Conservation (phyloP, 1,284 basidiomycete species). For the Puccinia brachypodii region DNA sequence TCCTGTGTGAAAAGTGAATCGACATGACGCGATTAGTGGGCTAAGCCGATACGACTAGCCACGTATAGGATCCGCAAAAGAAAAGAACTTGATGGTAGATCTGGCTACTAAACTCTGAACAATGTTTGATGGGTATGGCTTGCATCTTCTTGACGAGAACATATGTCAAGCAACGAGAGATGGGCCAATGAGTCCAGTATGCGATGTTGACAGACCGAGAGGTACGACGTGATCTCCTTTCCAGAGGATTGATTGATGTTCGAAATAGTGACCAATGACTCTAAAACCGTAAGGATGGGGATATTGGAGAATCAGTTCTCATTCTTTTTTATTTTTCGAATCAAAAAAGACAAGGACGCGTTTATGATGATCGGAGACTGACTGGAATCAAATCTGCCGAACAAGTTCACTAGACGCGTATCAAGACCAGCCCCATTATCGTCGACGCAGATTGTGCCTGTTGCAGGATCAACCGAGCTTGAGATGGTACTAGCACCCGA, state of each 20-base stretch:
- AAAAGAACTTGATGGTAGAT: neutral
- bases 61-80: neutral
- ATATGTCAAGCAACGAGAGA: constrained; percentile 32
- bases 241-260: neutral
- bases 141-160: constrained; percentile 8
- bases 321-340: neutral
- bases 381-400: constrained; percentile 26
- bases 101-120: constrained; percentile 26
- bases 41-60: neutral
- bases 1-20: neutral
- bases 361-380: neutral
- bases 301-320: neutral
- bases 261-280: neutral
- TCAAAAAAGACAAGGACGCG: neutral
- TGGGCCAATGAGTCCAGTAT: constrained; percentile 12
- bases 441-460: constrained; percentile 4
- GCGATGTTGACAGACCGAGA: neutral
- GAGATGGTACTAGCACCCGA: constrained; percentile 10
- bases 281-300: neutral
- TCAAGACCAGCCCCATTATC: constrained; percentile 17
- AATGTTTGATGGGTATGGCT: constrained; percentile 28
- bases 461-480: neutral
- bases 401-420: neutral
- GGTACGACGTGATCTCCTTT: neutral
- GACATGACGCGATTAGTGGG: neutral